Percentiles rank a stretch among this genome's conserved stretches.
Evolutionary conservation across 2,329 filamentous ascomycete genomes (phyloP).

Genomic region (Penicillium sp.): DNA sequence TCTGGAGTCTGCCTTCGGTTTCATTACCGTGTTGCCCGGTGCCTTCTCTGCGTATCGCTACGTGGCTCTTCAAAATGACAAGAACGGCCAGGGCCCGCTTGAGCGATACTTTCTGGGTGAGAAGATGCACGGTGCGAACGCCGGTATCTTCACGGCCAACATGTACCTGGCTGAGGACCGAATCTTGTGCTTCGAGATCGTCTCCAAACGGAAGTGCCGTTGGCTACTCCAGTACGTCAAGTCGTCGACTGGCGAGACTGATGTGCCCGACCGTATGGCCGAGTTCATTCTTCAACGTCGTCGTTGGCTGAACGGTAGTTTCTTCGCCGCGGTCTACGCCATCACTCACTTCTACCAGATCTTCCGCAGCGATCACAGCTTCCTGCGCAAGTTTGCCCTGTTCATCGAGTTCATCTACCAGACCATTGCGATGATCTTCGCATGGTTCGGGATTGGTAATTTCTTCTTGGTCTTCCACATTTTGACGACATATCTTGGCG

Average conservation of each 20-base stretch:
- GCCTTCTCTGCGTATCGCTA: slow-evolving; percentile 98
- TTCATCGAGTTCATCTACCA: slow-evolving; percentile 92
- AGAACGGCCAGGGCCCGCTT: slow-evolving; percentile 84
- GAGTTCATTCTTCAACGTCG: slow-evolving; percentile 94
- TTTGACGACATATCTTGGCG: slow-evolving; percentile 79
- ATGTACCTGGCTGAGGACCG: slow-evolving; percentile 54
- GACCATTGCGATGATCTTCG: slow-evolving; percentile 93
- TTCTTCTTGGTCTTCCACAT: slow-evolving; percentile 99
- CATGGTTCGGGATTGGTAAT: slow-evolving; percentile 97
- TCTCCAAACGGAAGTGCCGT: slow-evolving; percentile 93
- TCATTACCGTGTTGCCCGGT: slow-evolving; percentile 93
- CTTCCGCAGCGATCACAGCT: slow-evolving; percentile 86
- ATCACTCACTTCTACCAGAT: slow-evolving; percentile 95
- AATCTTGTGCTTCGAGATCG: slow-evolving; percentile 67
- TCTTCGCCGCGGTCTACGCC: slow-evolving; percentile 96
- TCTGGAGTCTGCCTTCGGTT: slow-evolving; percentile 93
- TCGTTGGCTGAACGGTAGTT: slow-evolving; percentile 96
- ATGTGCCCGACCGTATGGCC: slow-evolving; percentile 89
- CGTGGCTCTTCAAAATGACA: slow-evolving; percentile 92
- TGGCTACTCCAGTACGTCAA: slow-evolving; percentile 99
- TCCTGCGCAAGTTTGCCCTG: slow-evolving; percentile 83
- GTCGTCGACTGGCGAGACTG: slow-evolving; percentile 92
- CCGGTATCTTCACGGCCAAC: slow-evolving; percentile 95
- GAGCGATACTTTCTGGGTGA: slow-evolving; percentile 98
- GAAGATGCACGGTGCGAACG: slow-evolving; percentile 88